Percentiles rank a stretch among this genome's conserved stretches.
Evolutionary conservation across 441 rosid genomes (phyloP).

Genomic region (Populus hybrid): DNA sequence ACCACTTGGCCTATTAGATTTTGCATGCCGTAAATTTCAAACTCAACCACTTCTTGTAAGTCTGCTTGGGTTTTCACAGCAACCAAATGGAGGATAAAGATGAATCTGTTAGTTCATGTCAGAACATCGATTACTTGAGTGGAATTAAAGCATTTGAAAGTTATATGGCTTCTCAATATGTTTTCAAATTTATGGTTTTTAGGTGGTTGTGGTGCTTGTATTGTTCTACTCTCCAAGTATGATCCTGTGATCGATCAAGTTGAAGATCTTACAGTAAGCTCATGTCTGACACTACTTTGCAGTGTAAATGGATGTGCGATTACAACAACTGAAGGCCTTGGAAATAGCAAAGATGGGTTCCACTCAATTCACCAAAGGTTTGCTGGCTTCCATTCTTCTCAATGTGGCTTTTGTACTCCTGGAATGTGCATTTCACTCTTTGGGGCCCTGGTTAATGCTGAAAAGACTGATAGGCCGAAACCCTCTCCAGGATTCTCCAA

Average conservation of each 20-base stretch:
- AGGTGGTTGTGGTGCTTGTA: slow-evolving; percentile 96
- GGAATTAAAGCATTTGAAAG: background rate
- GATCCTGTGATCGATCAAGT: slow-evolving; percentile 43
- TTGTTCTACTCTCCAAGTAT: slow-evolving; percentile 69
- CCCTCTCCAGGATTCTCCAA: slow-evolving; percentile 55
- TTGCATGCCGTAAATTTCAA: background rate
- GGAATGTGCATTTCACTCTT: slow-evolving; percentile 81
- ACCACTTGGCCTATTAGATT: background rate
- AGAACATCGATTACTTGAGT: background rate
- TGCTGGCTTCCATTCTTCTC: slow-evolving; percentile 81
- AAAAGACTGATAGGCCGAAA: slow-evolving; percentile 42
- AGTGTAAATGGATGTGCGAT: slow-evolving; percentile 66
- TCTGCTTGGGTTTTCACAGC: background rate
- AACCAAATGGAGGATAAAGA: background rate
- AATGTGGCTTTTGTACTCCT: slow-evolving; percentile 93
- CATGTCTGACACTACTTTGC: slow-evolving; percentile 86
- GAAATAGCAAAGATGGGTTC: slow-evolving; percentile 76
- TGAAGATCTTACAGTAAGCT: slow-evolving; percentile 61
- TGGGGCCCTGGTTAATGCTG: slow-evolving; percentile 67
- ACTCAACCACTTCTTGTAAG: background rate
- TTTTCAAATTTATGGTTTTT: slow-evolving; percentile 12
- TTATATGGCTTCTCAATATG: background rate
- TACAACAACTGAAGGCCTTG: slow-evolving; percentile 82
- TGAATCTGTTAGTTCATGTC: background rate
- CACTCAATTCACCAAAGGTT: slow-evolving; percentile 76